Conservation (phyloP, 2,329 filamentous ascomycete genomes). For the Ceratocystis cacaofunesta region DNA sequence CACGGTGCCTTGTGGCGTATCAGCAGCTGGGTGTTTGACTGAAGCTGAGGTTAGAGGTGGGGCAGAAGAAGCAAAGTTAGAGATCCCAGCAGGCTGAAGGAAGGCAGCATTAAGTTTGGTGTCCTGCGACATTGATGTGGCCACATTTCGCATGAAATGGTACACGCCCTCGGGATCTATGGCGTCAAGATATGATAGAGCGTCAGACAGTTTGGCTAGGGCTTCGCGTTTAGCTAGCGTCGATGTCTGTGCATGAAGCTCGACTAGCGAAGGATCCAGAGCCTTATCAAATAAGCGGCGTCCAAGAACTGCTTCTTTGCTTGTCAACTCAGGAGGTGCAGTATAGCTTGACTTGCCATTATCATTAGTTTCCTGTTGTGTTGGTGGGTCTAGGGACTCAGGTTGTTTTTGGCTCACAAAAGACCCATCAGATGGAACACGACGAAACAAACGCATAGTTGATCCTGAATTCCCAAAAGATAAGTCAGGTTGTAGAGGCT, state of each 20-base stretch:
- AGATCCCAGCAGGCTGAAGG: conserved; percentile 23
- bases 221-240: conserved; percentile 59
- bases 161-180: conserved; percentile 84
- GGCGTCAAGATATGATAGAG: conserved; percentile 70
- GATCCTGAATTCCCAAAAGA: conserved; percentile 89
- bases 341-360: conserved; percentile 26
- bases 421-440: conserved; percentile 59
- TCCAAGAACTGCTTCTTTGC: conserved; percentile 73
- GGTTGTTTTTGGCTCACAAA: conserved; percentile 19
- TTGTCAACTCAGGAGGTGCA: conserved; percentile 39
- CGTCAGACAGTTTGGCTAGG: conserved; percentile 67
- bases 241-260: conserved; percentile 68
- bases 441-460: conserved; percentile 79
- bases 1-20: conserved; percentile 39
- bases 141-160: conserved; percentile 62
- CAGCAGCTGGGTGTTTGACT: conserved; percentile 5
- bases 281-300: conserved; percentile 67
- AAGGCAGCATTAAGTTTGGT: conserved; percentile 44
- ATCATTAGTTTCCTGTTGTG: neutral
- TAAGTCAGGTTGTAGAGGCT: conserved; percentile 70
- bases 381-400: conserved; percentile 28
- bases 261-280: conserved; percentile 68
- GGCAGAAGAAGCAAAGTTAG: conserved; percentile 9
- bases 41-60: neutral
- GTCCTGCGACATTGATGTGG: conserved; percentile 58